A percentile compares a stretch with the other conserved stretches of the same genome.
Conservation (phyloP, 331 rosid genomes). For the Arachis monticola region DNA sequence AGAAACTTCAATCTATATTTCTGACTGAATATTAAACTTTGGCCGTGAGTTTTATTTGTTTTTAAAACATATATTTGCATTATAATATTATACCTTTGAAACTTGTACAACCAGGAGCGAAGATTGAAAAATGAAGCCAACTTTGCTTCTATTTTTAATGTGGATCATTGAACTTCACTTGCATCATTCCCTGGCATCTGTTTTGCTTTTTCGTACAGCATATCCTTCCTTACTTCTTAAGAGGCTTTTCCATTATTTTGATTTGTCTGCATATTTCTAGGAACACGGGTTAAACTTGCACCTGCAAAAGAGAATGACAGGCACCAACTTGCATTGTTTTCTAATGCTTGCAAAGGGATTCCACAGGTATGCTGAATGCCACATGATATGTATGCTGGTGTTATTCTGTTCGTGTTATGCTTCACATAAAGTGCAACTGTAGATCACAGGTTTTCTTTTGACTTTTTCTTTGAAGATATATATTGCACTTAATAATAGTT, state of each 20-base stretch:
- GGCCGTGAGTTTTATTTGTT: neutral
- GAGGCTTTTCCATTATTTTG: slow-evolving; percentile 32
- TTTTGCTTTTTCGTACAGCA: slow-evolving; percentile 25
- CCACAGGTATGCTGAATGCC: slow-evolving; percentile 73
- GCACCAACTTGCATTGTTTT: slow-evolving; percentile 85
- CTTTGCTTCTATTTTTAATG: neutral
- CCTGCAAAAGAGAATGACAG: slow-evolving; percentile 74
- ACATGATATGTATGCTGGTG: slow-evolving; percentile 10
- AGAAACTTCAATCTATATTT: slow-evolving; percentile 10
- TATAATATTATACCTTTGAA: neutral
- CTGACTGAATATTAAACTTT: neutral
- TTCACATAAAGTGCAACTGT: slow-evolving; percentile 19
- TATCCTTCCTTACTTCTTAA: slow-evolving; percentile 27
- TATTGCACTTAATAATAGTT: slow-evolving; percentile 30
- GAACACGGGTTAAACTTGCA: slow-evolving; percentile 81
- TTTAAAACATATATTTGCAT: neutral
- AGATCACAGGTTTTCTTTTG: slow-evolving; percentile 25
- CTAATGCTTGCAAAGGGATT: slow-evolving; percentile 98
- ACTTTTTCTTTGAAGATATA: slow-evolving; percentile 29
- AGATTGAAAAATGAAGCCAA: neutral
- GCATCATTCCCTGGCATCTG: slow-evolving; percentile 32
- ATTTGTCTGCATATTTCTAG: slow-evolving; percentile 51
- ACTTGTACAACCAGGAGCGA: neutral
- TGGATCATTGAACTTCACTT: slow-evolving; percentile 13
- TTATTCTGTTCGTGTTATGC: slow-evolving; percentile 32